Conservation (phyloP, 2,329 filamentous ascomycete genomes). For the Fusarium coicis region DNA sequence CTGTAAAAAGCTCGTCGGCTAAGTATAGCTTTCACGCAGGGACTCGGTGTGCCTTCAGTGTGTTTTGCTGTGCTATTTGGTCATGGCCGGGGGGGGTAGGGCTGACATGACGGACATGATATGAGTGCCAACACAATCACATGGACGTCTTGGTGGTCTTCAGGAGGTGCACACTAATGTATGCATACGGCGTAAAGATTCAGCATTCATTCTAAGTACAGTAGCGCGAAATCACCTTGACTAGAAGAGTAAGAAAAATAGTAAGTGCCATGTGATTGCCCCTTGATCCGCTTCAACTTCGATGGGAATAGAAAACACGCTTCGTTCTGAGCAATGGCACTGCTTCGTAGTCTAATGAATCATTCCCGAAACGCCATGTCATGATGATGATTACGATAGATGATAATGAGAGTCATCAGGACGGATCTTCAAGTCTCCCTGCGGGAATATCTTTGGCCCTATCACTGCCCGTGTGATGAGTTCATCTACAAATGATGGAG, state of each 20-base stretch:
- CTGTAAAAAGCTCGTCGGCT: constrained; percentile 1
- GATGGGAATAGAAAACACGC: not conserved
- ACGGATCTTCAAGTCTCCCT: not conserved
- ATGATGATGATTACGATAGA: constrained; percentile 32
- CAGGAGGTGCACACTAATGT: not conserved
- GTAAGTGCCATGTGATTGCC: not conserved
- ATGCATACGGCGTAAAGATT: not conserved
- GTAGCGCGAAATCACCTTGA: not conserved
- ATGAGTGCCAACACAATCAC: not conserved
- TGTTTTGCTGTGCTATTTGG: not conserved
- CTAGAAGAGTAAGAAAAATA: not conserved
- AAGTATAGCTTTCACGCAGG: constrained; percentile 18
- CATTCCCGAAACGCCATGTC: constrained; percentile 36
- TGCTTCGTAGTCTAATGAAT: constrained; percentile 27
- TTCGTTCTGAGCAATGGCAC: too few relatives aligned
- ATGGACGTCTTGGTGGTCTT: not conserved
- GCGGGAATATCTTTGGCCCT: not conserved
- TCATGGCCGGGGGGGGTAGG: not conserved
- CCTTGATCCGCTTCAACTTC: not conserved
- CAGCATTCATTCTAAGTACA: not conserved
- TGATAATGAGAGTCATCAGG: constrained; percentile 31
- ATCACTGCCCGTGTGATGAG: constrained; percentile 36
- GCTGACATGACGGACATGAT: not conserved
- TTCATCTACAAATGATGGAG: constrained; percentile 41
- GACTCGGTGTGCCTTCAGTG: constrained; percentile 13